Base-by-base conservation (phyloP, 768 basidiomycete species). In the Pulveroboletus frians region DNA sequence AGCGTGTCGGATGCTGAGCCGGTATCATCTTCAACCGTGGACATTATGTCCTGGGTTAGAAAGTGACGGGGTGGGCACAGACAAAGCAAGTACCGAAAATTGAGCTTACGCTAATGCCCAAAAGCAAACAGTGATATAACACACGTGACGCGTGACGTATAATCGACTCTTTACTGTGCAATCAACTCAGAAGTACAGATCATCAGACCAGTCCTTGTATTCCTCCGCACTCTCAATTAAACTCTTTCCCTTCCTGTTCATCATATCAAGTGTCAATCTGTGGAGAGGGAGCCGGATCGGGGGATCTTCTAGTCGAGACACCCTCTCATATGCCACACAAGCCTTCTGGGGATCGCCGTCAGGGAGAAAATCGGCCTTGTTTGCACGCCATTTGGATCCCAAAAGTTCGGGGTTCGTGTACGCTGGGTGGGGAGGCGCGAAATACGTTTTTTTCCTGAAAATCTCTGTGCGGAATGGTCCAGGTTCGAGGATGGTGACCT, bases 1-100 rank as follows among this genome's bases (percentile, higher is more conserved):
- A 94, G 78, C 9, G 83, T 87, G 54, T 84, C 17, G 27, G 40
- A 39, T 38, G 18, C 15, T 15, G 51, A 35, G 23, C 37, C n/a
- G 11, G 56, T 31, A 39, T 23, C 61, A 54, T 54, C 50, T 30
- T 57, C 44, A 8, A 27, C 34, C 20, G 50, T 30, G 18, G 55
- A 57, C 63, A 65, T 64, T 17, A 40, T 46, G 40, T 42, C 47
- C 50, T 64, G 15, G 11, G 49, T 63, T 39, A 50, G 18, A 23
- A 21, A 7, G 13, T 10, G 34, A 31, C 30, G 10, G 13, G 13
- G n/a, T 7, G n/a, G 10, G 10, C 5, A 27, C 4, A 17, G 18
- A 51, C 43, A 30, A 26, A 63, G 46, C 51, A n/a, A n/a, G n/a
- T n/a, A n/a, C n/a, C n/a, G n/a, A n/a, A n/a, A n/a, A 23, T 23